These are phyloP conservation scores for Aspergillus conjunctus DNA, from an alignment of 495 filamentous ascomycete genomes.

Conservation along the genomic window DNA sequence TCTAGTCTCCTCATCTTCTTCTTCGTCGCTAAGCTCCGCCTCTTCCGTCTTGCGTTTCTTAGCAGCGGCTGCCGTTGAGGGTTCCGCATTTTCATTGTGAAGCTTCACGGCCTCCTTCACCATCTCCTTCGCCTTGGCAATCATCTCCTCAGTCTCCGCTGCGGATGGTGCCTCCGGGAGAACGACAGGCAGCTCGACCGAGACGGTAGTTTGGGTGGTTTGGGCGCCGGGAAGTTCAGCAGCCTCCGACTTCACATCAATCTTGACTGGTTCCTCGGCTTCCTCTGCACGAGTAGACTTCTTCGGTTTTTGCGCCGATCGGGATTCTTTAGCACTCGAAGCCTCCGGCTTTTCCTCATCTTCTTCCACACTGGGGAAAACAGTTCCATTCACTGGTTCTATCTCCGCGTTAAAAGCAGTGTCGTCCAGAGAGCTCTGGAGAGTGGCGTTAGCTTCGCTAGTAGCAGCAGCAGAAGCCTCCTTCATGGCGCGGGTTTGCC, in stretches of 20 bases:
- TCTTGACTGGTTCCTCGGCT: conserved; percentile 60
- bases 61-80: conserved; percentile 47
- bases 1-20: conserved; percentile 57
- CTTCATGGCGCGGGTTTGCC: conserved; percentile 60
- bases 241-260: conserved; percentile 45
- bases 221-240: conserved; percentile 59
- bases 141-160: conserved; percentile 76
- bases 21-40: conserved; percentile 50
- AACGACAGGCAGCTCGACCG: conserved; percentile 71
- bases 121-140: conserved; percentile 85
- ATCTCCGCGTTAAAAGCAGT: conserved; percentile 39
- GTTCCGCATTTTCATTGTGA: conserved; percentile 43
- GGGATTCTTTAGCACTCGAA: conserved; percentile 34
- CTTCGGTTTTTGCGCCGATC: conserved; percentile 35
- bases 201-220: conserved; percentile 73
- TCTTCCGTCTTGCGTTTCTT: conserved; percentile 86
- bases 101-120: conserved; percentile 74
- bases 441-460: conserved; percentile 49
- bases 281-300: conserved; percentile 37
- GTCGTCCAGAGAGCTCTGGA: conserved; percentile 53
- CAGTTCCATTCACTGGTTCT: conserved; percentile 29
- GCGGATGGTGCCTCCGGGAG: conserved; percentile 69
- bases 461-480: conserved; percentile 50
- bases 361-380: conserved; percentile 32
- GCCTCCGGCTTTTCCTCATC: conserved; percentile 30